Evolutionary conservation across 73 alveolate genomes (phyloP).

Genomic region (Symbiodinium pilosum): DNA sequence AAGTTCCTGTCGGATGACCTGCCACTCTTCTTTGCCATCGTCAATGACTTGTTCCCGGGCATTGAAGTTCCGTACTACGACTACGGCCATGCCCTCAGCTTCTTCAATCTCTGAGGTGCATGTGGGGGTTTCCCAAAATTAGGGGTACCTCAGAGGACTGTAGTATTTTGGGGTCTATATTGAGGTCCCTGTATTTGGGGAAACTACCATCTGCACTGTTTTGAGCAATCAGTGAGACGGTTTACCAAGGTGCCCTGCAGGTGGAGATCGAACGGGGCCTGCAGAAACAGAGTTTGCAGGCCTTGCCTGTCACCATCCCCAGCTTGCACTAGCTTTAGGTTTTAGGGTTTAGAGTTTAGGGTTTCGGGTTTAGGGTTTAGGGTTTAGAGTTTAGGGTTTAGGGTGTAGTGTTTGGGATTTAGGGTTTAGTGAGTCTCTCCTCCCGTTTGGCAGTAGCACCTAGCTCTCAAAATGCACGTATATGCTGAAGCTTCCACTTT

Average conservation of each 20-base stretch:
- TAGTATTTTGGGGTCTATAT: neutral
- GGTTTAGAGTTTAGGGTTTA: no score
- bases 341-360: no score
- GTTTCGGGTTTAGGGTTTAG: no score
- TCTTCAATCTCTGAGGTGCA: neutral
- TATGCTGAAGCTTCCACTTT: neutral
- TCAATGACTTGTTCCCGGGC: conserved; percentile 99
- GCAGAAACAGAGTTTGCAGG: conserved; percentile 95
- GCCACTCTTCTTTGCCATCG: conserved; percentile 99
- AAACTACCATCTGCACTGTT: no score
- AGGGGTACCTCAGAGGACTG: neutral
- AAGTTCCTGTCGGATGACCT: conserved; percentile 99
- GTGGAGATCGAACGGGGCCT: conserved; percentile 97
- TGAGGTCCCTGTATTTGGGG: neutral
- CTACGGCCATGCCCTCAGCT: conserved; percentile 95
- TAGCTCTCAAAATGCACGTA: neutral
- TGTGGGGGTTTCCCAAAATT: no score
- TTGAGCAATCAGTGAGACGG: no score
- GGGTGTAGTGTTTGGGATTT: no score
- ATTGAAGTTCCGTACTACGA: conserved; percentile 98
- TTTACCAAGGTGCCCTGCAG: conserved; percentile 96
- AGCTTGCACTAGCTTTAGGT: neutral
- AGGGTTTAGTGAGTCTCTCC: neutral
- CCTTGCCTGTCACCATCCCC: neutral
- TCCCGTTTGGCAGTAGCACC: neutral